Conservation (phyloP, 2,329 filamentous ascomycete genomes). For the Penicillium rolfsii region DNA sequence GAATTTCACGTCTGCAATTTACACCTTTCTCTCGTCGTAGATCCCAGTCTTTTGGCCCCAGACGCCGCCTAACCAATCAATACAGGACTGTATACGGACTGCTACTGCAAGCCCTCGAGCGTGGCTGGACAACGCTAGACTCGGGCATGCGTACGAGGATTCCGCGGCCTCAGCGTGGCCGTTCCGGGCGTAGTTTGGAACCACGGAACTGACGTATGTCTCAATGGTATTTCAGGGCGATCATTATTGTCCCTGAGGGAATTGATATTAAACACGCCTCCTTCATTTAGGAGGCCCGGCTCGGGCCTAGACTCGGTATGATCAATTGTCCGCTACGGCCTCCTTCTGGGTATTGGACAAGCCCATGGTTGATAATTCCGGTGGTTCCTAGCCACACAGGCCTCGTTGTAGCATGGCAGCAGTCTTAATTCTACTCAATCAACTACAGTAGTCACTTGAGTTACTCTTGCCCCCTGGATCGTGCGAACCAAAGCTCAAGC, state of each 20-base stretch:
- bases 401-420: not conserved
- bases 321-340: not conserved
- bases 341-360: not conserved
- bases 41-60: constrained; percentile 14
- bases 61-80: constrained; percentile 2
- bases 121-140: not conserved
- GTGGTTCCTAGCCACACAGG: not conserved
- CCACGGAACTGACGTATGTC: not conserved
- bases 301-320: not conserved
- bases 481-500: constrained; percentile 2
- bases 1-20: not conserved
- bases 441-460: not conserved
- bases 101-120: not conserved
- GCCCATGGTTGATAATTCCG: not conserved
- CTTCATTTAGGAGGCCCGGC: not conserved
- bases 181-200: not conserved
- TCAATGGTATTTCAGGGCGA: not conserved
- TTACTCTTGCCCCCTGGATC: not conserved
- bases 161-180: not conserved
- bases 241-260: not conserved
- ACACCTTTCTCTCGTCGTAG: constrained; percentile 12
- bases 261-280: not conserved
- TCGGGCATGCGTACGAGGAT: not conserved
- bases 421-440: not conserved
- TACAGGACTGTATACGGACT: not conserved